Evolutionary conservation across 305 asterid genomes (phyloP), one percentile per base, ranked within the genome.

Genomic region (Fraxinus velutina): DNA sequence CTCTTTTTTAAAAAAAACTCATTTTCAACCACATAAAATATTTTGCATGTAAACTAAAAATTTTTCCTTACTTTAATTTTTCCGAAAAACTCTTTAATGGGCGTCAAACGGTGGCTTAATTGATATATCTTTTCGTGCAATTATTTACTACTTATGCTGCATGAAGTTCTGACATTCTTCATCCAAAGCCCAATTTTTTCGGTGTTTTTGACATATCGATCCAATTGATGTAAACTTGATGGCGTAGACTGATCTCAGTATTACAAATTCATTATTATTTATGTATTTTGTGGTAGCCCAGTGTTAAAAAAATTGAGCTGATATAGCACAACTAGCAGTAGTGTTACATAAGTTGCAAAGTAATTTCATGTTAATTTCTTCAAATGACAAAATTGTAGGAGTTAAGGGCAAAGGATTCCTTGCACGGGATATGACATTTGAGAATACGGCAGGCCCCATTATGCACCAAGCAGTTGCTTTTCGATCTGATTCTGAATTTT

Each of bases 381-480:
- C 2, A n/a, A 47, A 36, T 36, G 19, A 77, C 6, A n/a, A 71
- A 77, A 21, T 22, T 87, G 84, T 87, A 93, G 97, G 87, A 34
- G 93, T 89, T 0, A 88, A 72, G 64, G 97, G 90, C 0, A 87
- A 75, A 34, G 93, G 96, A 64, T 93, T 93, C 84, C 88, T 93
- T 84, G 97, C 96, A 55, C 91, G 93, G 72, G 96, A 93, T 44
- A 78, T 93, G 1, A 74, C 92, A 4, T 87, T 93, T 47, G 89
- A 92, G 81, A 92, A 93, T 90, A 89, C 96, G 0, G 96, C 97
- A 1, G 97, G 96, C 1, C 88, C 96, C 13, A 82, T 60, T 66
- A 93, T 90, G 87, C 91, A 90, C 79, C 96, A 92, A 64, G 96
- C 95, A 7, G 96, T 93, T 0, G 93, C 97, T 0, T 91, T 60